Evolutionary conservation across 2,329 filamentous ascomycete genomes (phyloP).

Genomic region (Arthrobotrys sinensis): DNA sequence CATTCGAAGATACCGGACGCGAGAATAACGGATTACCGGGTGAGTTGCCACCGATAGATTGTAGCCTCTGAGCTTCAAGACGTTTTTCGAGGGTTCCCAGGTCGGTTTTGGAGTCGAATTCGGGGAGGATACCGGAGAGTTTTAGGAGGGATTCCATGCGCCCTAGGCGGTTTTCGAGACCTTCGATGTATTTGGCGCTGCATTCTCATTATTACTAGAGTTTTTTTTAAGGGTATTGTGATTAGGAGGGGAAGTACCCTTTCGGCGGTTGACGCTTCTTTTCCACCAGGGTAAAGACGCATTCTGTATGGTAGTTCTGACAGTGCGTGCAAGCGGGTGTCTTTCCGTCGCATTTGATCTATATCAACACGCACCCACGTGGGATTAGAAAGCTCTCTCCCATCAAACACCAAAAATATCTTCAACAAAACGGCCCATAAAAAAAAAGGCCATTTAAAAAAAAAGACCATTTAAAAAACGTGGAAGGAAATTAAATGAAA

Average conservation of each 20-base stretch:
- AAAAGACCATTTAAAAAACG: not conserved
- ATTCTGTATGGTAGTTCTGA: conserved; percentile 98
- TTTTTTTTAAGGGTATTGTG: conserved; percentile 73
- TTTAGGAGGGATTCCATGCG: conserved; percentile 85
- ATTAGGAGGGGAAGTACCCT: conserved; percentile 74
- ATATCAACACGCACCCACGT: conserved; percentile 1
- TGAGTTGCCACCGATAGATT: conserved; percentile 67
- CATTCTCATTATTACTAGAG: conserved; percentile 81
- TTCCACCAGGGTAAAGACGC: conserved; percentile 96
- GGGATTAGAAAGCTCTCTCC: not conserved
- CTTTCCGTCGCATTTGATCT: conserved; percentile 87
- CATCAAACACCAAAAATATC: not conserved
- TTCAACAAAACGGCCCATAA: not conserved
- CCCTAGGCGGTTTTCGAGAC: conserved; percentile 84
- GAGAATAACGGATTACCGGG: conserved; percentile 67
- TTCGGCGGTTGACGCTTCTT: conserved; percentile 98
- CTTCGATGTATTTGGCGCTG: conserved; percentile 95
- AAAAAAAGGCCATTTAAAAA: not conserved
- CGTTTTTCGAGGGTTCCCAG: conserved; percentile 76
- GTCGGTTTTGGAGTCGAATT: conserved; percentile 87
- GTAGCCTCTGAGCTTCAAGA: conserved; percentile 84
- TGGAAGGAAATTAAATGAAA: not conserved
- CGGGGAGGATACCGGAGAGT: conserved; percentile 78
- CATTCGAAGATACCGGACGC: conserved; percentile 68
- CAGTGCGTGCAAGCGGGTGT: conserved; percentile 93